Evolutionary conservation across 1,284 basidiomycete species (phyloP).

Genomic region (Waitea zeae): DNA sequence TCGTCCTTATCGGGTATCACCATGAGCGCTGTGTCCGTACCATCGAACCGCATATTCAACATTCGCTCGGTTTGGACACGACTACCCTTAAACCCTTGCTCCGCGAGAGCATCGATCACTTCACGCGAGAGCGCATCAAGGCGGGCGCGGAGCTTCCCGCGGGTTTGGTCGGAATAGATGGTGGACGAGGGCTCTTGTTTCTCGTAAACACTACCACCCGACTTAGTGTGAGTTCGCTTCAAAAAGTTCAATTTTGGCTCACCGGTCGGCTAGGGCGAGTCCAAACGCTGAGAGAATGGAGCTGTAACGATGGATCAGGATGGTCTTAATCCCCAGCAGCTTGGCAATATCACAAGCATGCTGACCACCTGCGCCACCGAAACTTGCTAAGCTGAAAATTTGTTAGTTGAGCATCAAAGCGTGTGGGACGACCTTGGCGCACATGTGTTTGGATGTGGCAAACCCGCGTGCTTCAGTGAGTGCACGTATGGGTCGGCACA

Average conservation of each 20-base stretch:
- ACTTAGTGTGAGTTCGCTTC: background rate
- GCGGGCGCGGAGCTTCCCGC: constrained; percentile 34
- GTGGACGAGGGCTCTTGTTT: constrained; percentile 76
- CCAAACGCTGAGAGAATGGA: constrained; percentile 86
- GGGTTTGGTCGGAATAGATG: constrained; percentile 43
- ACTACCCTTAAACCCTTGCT: constrained; percentile 65
- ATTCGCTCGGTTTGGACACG: constrained; percentile 63
- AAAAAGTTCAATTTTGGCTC: constrained; percentile 8
- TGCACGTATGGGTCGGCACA: constrained; percentile 85
- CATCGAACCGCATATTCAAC: constrained; percentile 87
- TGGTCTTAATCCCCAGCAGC: constrained; percentile 66
- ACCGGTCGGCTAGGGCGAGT: constrained; percentile 78
- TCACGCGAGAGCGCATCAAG: constrained; percentile 49
- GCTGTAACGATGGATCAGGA: constrained; percentile 75
- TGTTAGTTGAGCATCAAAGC: constrained; percentile 2
- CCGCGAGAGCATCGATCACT: constrained; percentile 48
- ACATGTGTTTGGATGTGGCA: constrained; percentile 73
- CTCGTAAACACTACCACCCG: constrained; percentile 50
- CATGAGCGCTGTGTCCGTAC: constrained; percentile 88
- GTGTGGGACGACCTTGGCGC: no score
- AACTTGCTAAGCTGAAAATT: constrained; percentile 51
- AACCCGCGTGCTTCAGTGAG: constrained; percentile 85
- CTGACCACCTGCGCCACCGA: constrained; percentile 86
- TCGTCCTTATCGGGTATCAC: constrained; percentile 41
- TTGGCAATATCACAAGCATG: constrained; percentile 81